These are phyloP conservation scores for Psilocybe cubensis DNA, from an alignment of 768 basidiomycete genomes.

Conservation along the genomic window DNA sequence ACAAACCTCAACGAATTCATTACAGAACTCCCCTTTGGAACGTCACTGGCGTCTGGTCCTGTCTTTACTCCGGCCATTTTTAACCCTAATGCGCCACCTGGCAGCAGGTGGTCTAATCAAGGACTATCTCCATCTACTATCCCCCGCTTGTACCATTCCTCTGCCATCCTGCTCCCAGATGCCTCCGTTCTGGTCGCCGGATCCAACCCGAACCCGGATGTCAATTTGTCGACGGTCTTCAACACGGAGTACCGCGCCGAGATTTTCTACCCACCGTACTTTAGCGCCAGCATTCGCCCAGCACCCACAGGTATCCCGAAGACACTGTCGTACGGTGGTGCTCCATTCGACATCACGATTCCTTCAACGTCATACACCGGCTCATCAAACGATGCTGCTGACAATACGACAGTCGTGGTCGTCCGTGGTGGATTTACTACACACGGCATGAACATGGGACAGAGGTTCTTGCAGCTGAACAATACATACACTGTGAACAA, in stretches of 20 bases:
- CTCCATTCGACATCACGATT: conserved; percentile 76
- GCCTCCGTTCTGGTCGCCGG: conserved; percentile 87
- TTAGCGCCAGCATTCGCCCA: conserved; percentile 67
- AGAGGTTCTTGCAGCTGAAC: conserved; percentile 79
- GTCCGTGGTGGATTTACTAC: conserved; percentile 83
- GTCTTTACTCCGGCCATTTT: conserved; percentile 78
- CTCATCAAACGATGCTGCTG: conserved; percentile 68
- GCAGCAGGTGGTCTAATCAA: conserved; percentile 71
- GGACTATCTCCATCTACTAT: conserved; percentile 65
- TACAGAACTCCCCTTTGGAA: conserved; percentile 55
- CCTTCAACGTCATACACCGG: conserved; percentile 69
- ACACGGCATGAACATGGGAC: conserved; percentile 87
- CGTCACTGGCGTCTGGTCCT: conserved; percentile 80
- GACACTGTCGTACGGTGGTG: conserved; percentile 81
- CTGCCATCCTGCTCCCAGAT: conserved; percentile 83
- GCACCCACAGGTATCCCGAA: conserved; percentile 66
- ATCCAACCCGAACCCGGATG: conserved; percentile 90
- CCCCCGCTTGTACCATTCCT: conserved; percentile 88
- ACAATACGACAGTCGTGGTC: conserved; percentile 73
- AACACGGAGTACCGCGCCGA: conserved; percentile 83
- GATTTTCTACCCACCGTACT: conserved; percentile 92
- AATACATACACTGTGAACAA: conserved; percentile 79
- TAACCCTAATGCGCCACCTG: conserved; percentile 70
- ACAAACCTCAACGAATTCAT: conserved; percentile 49
- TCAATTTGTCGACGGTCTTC: conserved; percentile 57